Evolutionary conservation across 371 early-diverging fungal genomes (phyloP).

Genomic region (Apophysomyces sp.): DNA sequence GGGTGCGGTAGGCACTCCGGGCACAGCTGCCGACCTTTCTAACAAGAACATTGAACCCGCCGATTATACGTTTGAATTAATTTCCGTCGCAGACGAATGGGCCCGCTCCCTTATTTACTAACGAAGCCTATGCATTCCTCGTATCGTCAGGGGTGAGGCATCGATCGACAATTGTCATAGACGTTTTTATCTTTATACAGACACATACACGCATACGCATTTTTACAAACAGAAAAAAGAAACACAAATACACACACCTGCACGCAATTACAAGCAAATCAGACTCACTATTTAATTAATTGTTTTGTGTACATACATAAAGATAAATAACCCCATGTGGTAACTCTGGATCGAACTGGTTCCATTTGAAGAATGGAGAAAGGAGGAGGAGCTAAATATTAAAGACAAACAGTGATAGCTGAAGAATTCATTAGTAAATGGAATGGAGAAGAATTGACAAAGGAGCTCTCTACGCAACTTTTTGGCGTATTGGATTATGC

Average conservation of each 20-base stretch:
- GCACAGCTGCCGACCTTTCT: constrained; percentile 11
- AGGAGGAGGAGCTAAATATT: neutral
- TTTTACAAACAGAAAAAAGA: neutral
- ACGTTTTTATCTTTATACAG: constrained; percentile 1
- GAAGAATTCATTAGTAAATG: too few species aligned
- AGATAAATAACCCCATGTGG: neutral
- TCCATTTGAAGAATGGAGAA: neutral
- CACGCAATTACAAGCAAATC: too few species aligned
- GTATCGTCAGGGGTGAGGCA: neutral
- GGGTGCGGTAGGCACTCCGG: constrained; percentile 33
- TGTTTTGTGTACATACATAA: neutral
- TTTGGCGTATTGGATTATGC: too few species aligned
- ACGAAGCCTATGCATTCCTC: neutral
- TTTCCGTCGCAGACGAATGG: constrained; percentile 56
- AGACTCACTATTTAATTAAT: neutral
- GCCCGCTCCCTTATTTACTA: constrained; percentile 44
- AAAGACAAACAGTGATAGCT: too few species aligned
- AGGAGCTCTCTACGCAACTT: too few species aligned
- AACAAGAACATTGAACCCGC: constrained; percentile 45
- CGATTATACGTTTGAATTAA: constrained; percentile 51
- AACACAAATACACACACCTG: too few species aligned
- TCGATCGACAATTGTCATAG: neutral
- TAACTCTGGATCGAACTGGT: neutral
- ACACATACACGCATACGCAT: neutral
- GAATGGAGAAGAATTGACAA: too few species aligned